These are phyloP conservation scores for Chalara sp. DNA, from an alignment of 2,329 filamentous ascomycete genomes.

Conservation along the genomic window DNA sequence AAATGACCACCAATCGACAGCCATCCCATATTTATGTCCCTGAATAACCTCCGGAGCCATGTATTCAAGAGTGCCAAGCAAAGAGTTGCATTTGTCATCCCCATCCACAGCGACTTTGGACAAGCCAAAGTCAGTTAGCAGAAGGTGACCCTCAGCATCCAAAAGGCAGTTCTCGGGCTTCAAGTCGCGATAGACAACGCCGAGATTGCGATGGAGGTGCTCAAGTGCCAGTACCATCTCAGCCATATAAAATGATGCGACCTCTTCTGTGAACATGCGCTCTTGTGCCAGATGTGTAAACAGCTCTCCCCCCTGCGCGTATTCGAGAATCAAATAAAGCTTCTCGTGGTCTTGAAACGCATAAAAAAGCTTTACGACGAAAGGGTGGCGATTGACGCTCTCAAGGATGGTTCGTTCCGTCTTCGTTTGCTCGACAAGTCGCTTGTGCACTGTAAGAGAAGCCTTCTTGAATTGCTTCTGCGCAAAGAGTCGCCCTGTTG, in stretches of 20 bases:
- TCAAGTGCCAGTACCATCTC: slow-evolving; percentile 94
- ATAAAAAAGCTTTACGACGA: slow-evolving; percentile 97
- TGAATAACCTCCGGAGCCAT: slow-evolving; percentile 92
- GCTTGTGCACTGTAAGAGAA: slow-evolving; percentile 89
- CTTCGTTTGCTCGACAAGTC: slow-evolving; percentile 93
- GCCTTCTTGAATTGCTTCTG: slow-evolving; percentile 99
- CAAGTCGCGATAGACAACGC: slow-evolving; percentile 92
- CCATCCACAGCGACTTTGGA: slow-evolving; percentile 86
- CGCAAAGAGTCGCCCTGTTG: slow-evolving; percentile 84
- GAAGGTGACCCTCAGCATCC: slow-evolving; percentile 82
- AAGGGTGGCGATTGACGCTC: slow-evolving; percentile 92
- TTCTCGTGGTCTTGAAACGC: slow-evolving; percentile 98
- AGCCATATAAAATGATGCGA: slow-evolving; percentile 95
- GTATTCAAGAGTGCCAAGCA: slow-evolving; percentile 94
- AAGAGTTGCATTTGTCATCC: slow-evolving; percentile 68
- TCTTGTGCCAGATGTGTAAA: slow-evolving; percentile 93
- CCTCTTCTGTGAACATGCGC: slow-evolving; percentile 88
- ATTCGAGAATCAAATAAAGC: slow-evolving; percentile 94
- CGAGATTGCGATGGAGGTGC: slow-evolving; percentile 84
- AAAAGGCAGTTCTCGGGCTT: slow-evolving; percentile 97
- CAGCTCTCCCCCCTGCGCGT: slow-evolving; percentile 92
- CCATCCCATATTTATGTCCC: slow-evolving; percentile 83
- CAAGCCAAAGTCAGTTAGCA: slow-evolving; percentile 93
- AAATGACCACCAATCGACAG: slow-evolving; percentile 98
- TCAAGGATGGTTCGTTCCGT: slow-evolving; percentile 93